Evolutionary conservation across 306 rosid species (phyloP).

Genomic region (Prinsepia uniflora): DNA sequence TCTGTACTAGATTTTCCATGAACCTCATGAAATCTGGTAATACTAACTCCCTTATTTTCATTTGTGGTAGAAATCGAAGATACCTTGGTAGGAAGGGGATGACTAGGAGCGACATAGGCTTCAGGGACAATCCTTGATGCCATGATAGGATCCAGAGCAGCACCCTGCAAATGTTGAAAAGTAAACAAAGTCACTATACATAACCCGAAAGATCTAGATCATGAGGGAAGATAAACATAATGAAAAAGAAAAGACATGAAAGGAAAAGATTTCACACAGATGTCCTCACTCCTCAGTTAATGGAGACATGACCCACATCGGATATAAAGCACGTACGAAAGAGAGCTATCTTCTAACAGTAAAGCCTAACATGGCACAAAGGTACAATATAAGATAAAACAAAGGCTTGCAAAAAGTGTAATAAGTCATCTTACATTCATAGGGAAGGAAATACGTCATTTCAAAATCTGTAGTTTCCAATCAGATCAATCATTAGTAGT

Average conservation of each 20-base stretch:
- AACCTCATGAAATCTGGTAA: constrained; percentile 99
- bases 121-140: constrained; percentile 54
- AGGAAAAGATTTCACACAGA: neutral
- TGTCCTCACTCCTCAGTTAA: neutral
- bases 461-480: constrained; percentile 3
- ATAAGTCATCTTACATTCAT: constrained; percentile 6
- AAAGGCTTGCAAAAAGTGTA: neutral
- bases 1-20: constrained; percentile 99
- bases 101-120: constrained; percentile 49
- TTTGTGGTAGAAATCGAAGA: constrained; percentile 93
- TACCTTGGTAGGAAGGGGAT: constrained; percentile 82
- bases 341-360: neutral
- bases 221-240: neutral
- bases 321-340: neutral
- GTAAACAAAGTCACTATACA: constrained; percentile 28
- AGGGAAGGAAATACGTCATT: constrained; percentile 5
- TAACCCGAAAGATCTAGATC: constrained; percentile 7
- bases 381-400: neutral
- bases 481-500: constrained; percentile 12
- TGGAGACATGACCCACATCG: neutral
- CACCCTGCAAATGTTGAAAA: constrained; percentile 47
- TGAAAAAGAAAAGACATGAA: neutral
- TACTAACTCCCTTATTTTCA: constrained; percentile 99
- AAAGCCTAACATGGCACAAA: neutral
- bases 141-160: constrained; percentile 47